These are phyloP conservation scores for Rutstroemia sp. DNA, from an alignment of 2,329 filamentous ascomycete genomes.

Conservation along the genomic window DNA sequence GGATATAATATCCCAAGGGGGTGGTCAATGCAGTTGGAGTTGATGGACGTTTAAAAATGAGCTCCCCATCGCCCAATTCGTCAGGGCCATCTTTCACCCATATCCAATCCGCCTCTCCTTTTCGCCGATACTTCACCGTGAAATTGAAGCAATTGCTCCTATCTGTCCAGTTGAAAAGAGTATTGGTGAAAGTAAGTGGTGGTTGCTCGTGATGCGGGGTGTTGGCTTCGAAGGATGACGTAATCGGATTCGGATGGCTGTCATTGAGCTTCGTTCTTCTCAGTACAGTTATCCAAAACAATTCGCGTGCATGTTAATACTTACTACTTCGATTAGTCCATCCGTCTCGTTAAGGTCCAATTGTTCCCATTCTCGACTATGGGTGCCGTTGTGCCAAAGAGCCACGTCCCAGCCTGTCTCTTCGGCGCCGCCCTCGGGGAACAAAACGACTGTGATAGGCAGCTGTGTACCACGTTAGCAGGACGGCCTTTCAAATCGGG, in stretches of 20 bases:
- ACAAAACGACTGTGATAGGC: neutral
- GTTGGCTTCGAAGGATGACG: too few species aligned
- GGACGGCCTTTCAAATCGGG: too few species aligned
- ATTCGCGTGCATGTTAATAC: too few species aligned
- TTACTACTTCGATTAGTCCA: neutral
- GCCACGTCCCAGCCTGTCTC: neutral
- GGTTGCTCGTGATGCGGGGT: too few species aligned
- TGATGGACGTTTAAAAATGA: neutral
- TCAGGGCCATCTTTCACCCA: conserved; percentile 1
- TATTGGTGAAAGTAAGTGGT: neutral
- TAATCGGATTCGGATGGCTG: neutral
- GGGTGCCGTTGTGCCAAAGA: neutral
- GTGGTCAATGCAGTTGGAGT: too few species aligned
- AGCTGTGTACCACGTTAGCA: neutral
- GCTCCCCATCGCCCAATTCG: neutral
- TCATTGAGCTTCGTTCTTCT: neutral
- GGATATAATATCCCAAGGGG: neutral
- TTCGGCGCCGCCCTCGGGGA: neutral
- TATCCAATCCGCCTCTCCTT: neutral
- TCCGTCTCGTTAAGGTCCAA: neutral
- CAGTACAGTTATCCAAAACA: too few species aligned
- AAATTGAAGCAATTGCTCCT: neutral
- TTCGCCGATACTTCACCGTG: neutral
- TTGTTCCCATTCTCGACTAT: neutral
- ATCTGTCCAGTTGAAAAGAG: neutral